These are phyloP conservation scores for Takashimella koratensis DNA, from an alignment of 1,284 basidiomycete genomes.

Conservation along the genomic window DNA sequence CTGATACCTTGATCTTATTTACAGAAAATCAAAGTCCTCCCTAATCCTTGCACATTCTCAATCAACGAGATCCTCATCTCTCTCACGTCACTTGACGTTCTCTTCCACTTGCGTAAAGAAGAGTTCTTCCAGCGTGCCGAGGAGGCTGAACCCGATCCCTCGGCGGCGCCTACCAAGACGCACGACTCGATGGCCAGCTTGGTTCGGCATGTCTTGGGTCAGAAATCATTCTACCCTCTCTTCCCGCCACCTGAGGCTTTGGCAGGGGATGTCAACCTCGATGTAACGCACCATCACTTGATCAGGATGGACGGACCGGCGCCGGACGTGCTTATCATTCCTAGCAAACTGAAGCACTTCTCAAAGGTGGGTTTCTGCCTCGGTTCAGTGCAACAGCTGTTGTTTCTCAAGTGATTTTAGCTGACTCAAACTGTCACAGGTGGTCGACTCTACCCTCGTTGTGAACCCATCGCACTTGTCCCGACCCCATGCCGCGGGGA, in stretches of 20 bases:
- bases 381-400: neutral
- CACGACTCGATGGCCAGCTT: slow-evolving; percentile 73
- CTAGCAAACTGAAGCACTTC: slow-evolving; percentile 80
- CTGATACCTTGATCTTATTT: neutral
- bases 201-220: slow-evolving; percentile 75
- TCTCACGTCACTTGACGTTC: slow-evolving; percentile 72
- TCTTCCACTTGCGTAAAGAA: slow-evolving; percentile 84
- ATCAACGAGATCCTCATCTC: slow-evolving; percentile 81
- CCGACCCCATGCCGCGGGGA: slow-evolving; percentile 41
- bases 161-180: slow-evolving; percentile 50
- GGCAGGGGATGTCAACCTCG: slow-evolving; percentile 75
- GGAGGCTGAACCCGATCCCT: slow-evolving; percentile 58
- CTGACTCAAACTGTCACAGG: slow-evolving; percentile 32
- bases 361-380: slow-evolving; percentile 60
- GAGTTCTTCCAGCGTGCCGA: slow-evolving; percentile 70
- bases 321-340: slow-evolving; percentile 79
- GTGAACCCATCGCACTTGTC: slow-evolving; percentile 47
- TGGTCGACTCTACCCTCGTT: slow-evolving; percentile 48
- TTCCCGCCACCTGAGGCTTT: slow-evolving; percentile 78
- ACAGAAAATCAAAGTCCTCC: slow-evolving; percentile 71
- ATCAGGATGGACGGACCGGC: slow-evolving; percentile 50
- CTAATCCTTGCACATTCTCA: slow-evolving; percentile 81
- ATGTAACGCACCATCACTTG: slow-evolving; percentile 64
- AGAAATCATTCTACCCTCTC: slow-evolving; percentile 91
- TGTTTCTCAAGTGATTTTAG: no score